These are phyloP conservation scores for Cucurbitaria berberidis DNA, from an alignment of 2,329 filamentous ascomycete genomes.

Conservation along the genomic window DNA sequence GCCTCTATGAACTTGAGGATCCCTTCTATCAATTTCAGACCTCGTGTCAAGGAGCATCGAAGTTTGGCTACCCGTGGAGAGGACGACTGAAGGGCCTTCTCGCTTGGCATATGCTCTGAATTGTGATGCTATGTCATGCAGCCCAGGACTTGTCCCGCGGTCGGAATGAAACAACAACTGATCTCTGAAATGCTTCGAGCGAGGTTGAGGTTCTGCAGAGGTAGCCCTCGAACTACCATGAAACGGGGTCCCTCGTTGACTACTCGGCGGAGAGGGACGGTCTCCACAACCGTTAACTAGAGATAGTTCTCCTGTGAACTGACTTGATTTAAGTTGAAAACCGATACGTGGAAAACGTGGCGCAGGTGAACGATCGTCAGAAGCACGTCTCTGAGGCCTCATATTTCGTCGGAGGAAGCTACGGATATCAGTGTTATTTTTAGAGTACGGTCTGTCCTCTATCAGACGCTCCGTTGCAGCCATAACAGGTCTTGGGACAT, in stretches of 20 bases:
- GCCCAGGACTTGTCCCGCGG: neutral
- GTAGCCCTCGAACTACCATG: neutral
- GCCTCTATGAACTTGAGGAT: too few species aligned
- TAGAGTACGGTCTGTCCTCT: neutral
- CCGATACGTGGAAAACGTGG: constrained; percentile 19
- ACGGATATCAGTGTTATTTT: constrained; percentile 35
- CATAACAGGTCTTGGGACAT: neutral
- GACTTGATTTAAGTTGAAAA: neutral
- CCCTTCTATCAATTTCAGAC: too few species aligned
- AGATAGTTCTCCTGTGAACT: neutral
- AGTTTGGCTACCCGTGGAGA: too few species aligned
- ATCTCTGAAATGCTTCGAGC: neutral
- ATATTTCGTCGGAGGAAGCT: constrained; percentile 23
- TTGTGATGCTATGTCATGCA: constrained; percentile 4
- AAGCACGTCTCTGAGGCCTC: neutral
- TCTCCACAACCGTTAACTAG: neutral
- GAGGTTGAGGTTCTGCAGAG: constrained; percentile 1
- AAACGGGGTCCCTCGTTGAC: neutral
- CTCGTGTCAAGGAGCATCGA: too few species aligned
- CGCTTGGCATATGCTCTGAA: constrained; percentile 12
- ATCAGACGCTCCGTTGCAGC: constrained; percentile 1
- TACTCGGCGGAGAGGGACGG: neutral
- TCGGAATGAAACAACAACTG: neutral
- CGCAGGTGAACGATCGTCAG: neutral
- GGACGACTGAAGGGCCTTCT: too few species aligned